Evolutionary conservation across 371 early-diverging fungal genomes (phyloP).

Genomic region (Lichtheimia ornata): DNA sequence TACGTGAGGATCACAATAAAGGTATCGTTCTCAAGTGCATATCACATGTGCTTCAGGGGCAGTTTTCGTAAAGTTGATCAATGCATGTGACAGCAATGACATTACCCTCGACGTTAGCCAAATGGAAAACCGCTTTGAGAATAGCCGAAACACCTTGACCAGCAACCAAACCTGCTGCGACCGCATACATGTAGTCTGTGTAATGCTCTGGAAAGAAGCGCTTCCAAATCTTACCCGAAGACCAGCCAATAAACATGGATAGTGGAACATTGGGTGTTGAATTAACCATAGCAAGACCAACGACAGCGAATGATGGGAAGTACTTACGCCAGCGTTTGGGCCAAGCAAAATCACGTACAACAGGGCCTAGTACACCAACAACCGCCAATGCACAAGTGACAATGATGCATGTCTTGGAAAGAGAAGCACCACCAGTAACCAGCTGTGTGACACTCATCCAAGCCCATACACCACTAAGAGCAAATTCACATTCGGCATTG

Average conservation of each 20-base stretch:
- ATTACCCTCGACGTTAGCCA: constrained; percentile 33
- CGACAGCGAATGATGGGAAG: constrained; percentile 64
- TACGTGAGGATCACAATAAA: too few relatives aligned
- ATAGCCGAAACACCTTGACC: constrained; percentile 77
- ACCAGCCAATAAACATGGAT: constrained; percentile 66
- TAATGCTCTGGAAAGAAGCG: constrained; percentile 31
- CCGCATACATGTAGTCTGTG: constrained; percentile 55
- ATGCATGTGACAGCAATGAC: constrained; percentile 35
- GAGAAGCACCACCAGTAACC: constrained; percentile 54
- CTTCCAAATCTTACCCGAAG: constrained; percentile 57
- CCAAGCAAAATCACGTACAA: constrained; percentile 55
- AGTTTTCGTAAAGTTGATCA: constrained; percentile 26
- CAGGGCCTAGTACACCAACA: constrained; percentile 47
- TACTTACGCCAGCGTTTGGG: constrained; percentile 53
- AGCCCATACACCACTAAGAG: constrained; percentile 59
- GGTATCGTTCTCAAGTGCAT: too few relatives aligned
- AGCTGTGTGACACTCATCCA: constrained; percentile 65
- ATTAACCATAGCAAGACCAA: constrained; percentile 74
- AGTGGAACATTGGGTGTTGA: constrained; percentile 56
- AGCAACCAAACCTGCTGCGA: constrained; percentile 73
- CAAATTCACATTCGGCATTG: constrained; percentile 53
- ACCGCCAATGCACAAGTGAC: constrained; percentile 51
- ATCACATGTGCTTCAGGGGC: constrained; percentile 24
- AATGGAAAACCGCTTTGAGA: constrained; percentile 58
- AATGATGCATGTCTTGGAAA: constrained; percentile 47